Evolutionary conservation across 2,329 filamentous ascomycete genomes (phyloP).

Genomic region (Basipetospora chlamydospora): DNA sequence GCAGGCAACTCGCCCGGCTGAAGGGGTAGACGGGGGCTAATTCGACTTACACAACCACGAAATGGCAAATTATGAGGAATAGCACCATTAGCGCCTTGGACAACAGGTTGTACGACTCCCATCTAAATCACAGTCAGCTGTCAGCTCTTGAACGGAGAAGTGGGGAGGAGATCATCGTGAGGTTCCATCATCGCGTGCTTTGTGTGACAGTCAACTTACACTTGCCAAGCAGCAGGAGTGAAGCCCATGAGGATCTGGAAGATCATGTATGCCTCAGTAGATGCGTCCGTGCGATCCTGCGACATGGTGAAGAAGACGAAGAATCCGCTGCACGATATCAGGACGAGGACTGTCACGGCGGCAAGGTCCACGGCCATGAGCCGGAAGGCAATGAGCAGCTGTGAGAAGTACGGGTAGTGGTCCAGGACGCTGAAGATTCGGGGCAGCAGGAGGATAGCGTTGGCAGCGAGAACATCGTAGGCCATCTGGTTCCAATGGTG

Average conservation of each 20-base stretch:
- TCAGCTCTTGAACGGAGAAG: no score
- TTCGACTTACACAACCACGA: slow-evolving; percentile 62
- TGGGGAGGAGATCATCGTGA: no score
- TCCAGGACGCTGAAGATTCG: slow-evolving; percentile 86
- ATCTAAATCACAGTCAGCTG: slow-evolving; percentile 26
- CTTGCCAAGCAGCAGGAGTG: slow-evolving; percentile 86
- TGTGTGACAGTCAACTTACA: slow-evolving; percentile 32
- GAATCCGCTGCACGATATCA: slow-evolving; percentile 85
- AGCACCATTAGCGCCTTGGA: slow-evolving; percentile 63
- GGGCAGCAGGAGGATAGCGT: slow-evolving; percentile 77
- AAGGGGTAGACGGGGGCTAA: not conserved
- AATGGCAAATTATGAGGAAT: slow-evolving; percentile 90
- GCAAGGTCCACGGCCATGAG: slow-evolving; percentile 86
- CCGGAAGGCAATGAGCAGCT: slow-evolving; percentile 82
- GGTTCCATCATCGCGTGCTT: no score
- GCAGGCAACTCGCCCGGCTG: no score
- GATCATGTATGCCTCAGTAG: slow-evolving; percentile 71
- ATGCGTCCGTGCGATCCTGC: slow-evolving; percentile 52
- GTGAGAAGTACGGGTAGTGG: slow-evolving; percentile 92
- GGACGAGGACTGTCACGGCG: slow-evolving; percentile 68
- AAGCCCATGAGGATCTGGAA: slow-evolving; percentile 96
- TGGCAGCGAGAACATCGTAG: slow-evolving; percentile 86
- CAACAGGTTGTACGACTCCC: slow-evolving; percentile 60
- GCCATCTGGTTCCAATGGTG: slow-evolving; percentile 67
- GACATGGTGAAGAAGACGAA: slow-evolving; percentile 89